Evolutionary conservation across 2,329 filamentous ascomycete genomes (phyloP), one percentile per base, ranked within the genome.

Genomic region (Tolypocladium paradoxum): DNA sequence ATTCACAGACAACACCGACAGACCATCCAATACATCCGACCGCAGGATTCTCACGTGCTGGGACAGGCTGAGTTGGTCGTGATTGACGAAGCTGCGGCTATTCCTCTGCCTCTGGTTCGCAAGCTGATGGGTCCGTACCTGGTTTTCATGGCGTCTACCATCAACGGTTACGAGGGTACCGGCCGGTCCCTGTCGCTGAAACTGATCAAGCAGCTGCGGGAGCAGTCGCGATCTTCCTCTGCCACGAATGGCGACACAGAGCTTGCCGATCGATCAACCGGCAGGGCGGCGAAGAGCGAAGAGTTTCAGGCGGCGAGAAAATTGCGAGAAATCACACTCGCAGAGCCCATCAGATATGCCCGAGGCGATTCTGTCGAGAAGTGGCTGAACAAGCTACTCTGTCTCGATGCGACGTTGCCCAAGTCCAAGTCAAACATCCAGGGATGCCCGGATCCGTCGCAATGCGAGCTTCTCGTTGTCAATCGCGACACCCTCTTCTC

Each of bases 101-200:
- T 99, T 57, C 93, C 95, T 14, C 72, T 99, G 12, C 93, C 93
- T 0, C 75, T 97, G 3, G 93, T 99, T 8, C 81, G 87, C 61
- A 96, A 96, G 71, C 77, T 99, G 40, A 91, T 99, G 82, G 93
- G 93, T 0, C 92, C 92, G 16, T 99, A 99, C 69, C 76, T 99
- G 37, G 90, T 97, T 9, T 99, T 99, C 71, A 97, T 99, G 93
- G 90, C 95, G 1, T 99, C 93, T 0, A 99, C 93, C 2, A 96
- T 99, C 73, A 97, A 97, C 66, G 93, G 93, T 54, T 99, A 99
- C 67, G 93, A 99, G 73, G 93, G 93, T 53, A 99, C 93, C 7
- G 93, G 93, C 40, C 84, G 93, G 54, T 97, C 93, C 1, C 78
- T 99, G 6, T 97, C 93, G 0, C 75, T 99, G 52, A 99, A 99